Evolutionary conservation across 1,139 yeast genomes (phyloP).

Genomic region (Hyphopichia wangnamkhiaoensis): DNA sequence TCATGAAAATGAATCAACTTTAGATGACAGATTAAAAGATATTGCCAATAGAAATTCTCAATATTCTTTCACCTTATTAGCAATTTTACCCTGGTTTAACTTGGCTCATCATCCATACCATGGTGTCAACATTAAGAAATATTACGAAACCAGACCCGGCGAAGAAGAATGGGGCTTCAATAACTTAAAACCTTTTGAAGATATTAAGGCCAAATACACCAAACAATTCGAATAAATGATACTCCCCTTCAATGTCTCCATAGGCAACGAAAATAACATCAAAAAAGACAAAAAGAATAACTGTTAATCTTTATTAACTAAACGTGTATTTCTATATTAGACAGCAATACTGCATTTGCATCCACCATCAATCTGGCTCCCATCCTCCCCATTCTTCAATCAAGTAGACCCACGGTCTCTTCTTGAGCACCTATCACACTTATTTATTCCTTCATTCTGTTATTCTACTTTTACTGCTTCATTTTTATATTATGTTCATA

Average conservation of each 20-base stretch:
- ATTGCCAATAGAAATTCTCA: conserved; percentile 80
- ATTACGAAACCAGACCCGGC: conserved; percentile 64
- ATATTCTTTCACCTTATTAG: conserved; percentile 62
- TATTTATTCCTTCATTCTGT: neutral
- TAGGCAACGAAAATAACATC: too few species aligned
- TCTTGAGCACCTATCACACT: too few species aligned
- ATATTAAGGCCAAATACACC: conserved; percentile 46
- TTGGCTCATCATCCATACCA: conserved; percentile 81
- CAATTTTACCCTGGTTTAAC: conserved; percentile 82
- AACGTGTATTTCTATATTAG: too few species aligned
- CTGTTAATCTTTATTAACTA: too few species aligned
- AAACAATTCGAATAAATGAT: conserved; percentile 27
- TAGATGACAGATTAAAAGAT: conserved; percentile 73
- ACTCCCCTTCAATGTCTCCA: too few species aligned
- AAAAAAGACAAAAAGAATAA: too few species aligned
- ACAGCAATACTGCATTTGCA: too few species aligned
- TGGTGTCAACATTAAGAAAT: conserved; percentile 71
- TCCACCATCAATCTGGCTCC: neutral
- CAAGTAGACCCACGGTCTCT: too few species aligned
- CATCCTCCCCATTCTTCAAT: neutral
- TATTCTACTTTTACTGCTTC: neutral
- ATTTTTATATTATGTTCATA: neutral
- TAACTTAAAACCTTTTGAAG: conserved; percentile 45
- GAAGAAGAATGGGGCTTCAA: conserved; percentile 52
- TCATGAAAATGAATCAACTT: conserved; percentile 54